Percentiles rank a stretch among this genome's conserved stretches.
These are phyloP conservation scores for Eucalyptus shirleyi DNA, from an alignment of 345 rosid species.

Conservation along the genomic window DNA sequence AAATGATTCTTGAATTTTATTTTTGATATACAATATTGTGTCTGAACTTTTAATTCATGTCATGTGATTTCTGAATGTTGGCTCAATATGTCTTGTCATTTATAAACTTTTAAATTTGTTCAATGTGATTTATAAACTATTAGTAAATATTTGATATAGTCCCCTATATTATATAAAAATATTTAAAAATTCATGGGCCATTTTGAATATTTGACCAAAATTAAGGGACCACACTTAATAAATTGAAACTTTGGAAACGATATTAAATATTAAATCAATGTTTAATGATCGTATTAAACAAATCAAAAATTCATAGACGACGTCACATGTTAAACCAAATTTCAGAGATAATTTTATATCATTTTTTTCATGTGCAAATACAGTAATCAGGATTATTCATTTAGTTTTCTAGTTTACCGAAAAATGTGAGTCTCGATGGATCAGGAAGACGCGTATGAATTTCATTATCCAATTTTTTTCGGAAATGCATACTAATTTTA, in stretches of 20 bases:
- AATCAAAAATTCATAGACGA: fast-evolving
- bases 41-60: fast-evolving
- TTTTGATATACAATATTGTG: no score
- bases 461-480: neutral
- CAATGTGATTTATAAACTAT: fast-evolving
- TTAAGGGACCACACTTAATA: neutral
- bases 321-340: fast-evolving
- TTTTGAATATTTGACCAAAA: fast-evolving
- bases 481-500: neutral
- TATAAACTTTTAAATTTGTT: no score
- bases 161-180: fast-evolving
- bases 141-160: fast-evolving
- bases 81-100: fast-evolving
- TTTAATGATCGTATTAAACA: fast-evolving
- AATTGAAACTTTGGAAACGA: fast-evolving
- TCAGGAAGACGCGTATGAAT: fast-evolving
- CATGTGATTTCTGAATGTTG: fast-evolving
- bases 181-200: fast-evolving
- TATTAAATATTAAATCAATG: no score
- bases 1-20: no score
- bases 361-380: neutral
- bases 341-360: fast-evolving
- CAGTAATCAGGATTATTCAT: fast-evolving
- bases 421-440: neutral
- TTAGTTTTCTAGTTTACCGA: neutral